phyloP scores from a whole-genome alignment of 805 yeast genomes.

The Candida glaebosa region DNA sequence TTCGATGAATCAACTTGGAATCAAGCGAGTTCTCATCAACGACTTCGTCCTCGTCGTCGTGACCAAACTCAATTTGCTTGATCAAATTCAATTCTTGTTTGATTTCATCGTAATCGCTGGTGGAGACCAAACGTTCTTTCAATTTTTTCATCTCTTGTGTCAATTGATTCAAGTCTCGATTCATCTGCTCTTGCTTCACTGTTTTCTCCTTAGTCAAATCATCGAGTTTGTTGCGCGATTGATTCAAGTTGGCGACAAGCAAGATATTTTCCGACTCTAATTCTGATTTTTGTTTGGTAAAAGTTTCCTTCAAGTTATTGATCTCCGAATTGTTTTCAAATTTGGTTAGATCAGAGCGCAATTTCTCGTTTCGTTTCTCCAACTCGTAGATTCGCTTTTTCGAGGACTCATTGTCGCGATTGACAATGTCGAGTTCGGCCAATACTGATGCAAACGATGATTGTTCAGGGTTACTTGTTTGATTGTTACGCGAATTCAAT shows the following conservation, averaged over 20 bases:
- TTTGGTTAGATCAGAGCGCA: constrained; percentile 60
- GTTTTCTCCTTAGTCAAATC: constrained; percentile 19
- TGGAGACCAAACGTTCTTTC: constrained; percentile 45
- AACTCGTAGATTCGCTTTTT: constrained; percentile 66
- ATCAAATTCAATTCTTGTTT: constrained; percentile 72
- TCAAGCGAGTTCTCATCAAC: constrained; percentile 42
- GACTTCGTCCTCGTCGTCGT: constrained; percentile 28
- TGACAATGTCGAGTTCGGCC: constrained; percentile 61
- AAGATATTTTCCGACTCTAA: constrained; percentile 69
- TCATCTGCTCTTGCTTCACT: constrained; percentile 34
- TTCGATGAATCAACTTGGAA: constrained; percentile 62
- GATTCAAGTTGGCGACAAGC: constrained; percentile 55
- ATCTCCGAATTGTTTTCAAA: constrained; percentile 47
- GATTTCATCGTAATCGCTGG: constrained; percentile 74
- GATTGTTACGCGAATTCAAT: constrained; percentile 45
- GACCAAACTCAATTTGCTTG: constrained; percentile 73
- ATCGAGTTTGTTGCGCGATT: constrained; percentile 33
- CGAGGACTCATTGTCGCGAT: constrained; percentile 70
- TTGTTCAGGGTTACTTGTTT: constrained; percentile 26
- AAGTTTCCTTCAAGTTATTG: constrained; percentile 36
- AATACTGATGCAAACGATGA: constrained; percentile 31
- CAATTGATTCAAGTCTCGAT: constrained; percentile 46
- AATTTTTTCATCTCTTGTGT: constrained; percentile 49
- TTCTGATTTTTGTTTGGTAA: constrained; percentile 46
- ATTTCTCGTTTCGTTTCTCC: constrained; percentile 73